Percentiles rank a stretch among this genome's conserved stretches.
Conservation (phyloP, 2,329 filamentous ascomycete species). For the Fusarium sp. region DNA sequence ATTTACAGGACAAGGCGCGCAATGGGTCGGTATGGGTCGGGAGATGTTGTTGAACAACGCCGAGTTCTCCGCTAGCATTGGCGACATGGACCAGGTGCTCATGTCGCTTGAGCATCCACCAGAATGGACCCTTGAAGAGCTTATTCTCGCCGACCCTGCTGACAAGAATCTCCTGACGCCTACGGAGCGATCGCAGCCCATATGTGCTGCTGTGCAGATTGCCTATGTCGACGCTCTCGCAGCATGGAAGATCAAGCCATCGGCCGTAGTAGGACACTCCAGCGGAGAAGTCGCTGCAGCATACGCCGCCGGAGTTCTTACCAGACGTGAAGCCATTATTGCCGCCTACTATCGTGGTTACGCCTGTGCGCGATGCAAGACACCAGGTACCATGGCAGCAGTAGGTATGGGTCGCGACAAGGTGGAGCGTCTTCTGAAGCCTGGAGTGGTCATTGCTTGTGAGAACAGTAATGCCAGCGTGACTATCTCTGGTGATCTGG, state of each 20-base stretch:
- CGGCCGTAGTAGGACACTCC: slow-evolving; percentile 57
- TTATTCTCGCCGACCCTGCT: neutral
- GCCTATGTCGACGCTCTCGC: neutral
- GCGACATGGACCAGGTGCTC: neutral
- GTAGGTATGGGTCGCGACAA: neutral
- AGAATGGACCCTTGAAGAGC: neutral
- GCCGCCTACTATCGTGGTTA: slow-evolving; percentile 14
- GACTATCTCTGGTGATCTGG: neutral
- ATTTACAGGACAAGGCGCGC: slow-evolving; percentile 13
- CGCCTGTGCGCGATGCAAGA: too few relatives aligned
- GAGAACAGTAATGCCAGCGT: neutral
- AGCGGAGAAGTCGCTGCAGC: slow-evolving; percentile 32
- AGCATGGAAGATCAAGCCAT: slow-evolving; percentile 47
- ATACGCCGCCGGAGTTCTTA: slow-evolving; percentile 4
- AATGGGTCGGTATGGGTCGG: slow-evolving; percentile 15
- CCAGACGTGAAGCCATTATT: slow-evolving; percentile 49
- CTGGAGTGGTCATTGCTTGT: too few relatives aligned
- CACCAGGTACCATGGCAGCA: slow-evolving; percentile 6
- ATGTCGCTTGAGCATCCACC: neutral
- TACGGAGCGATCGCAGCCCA: slow-evolving; percentile 3
- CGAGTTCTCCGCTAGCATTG: neutral
- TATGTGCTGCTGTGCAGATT: slow-evolving; percentile 9
- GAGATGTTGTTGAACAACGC: neutral
- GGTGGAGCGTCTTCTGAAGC: too few relatives aligned
- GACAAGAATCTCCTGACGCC: too few relatives aligned